Conservation (phyloP, 768 basidiomycete species). For the Auriscalpium orientale region DNA sequence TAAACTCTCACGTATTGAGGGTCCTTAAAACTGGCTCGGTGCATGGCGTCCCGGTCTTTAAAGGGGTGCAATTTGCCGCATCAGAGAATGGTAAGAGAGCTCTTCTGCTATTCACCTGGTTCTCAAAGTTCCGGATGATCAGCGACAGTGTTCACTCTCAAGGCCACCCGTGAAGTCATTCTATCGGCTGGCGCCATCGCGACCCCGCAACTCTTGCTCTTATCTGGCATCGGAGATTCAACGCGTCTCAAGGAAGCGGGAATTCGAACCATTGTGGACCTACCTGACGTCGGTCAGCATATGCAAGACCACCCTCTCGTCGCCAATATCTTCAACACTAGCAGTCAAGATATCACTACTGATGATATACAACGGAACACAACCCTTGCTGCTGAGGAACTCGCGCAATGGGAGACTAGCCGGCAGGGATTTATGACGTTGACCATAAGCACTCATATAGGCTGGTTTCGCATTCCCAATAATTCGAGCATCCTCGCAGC, state of each 20-base stretch:
- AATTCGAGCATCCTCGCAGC: constrained; percentile 4
- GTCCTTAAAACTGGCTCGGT: constrained; percentile 1
- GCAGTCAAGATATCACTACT: constrained; percentile 1
- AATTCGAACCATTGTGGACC: constrained; percentile 22
- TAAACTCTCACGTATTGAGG: constrained; percentile 12
- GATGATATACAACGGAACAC: constrained; percentile 7
- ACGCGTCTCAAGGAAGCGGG: constrained; percentile 19
- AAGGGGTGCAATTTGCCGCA: not conserved
- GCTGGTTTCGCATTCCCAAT: constrained; percentile 7
- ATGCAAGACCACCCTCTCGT: constrained; percentile 23
- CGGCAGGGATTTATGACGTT: constrained; percentile 4
- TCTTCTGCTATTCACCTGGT: not conserved
- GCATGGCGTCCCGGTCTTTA: not conserved
- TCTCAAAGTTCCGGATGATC: not conserved
- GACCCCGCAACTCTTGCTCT: constrained; percentile 10
- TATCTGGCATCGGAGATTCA: constrained; percentile 29
- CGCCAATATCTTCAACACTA: constrained; percentile 4
- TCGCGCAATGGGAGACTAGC: constrained; percentile 3
- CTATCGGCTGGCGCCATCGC: not conserved
- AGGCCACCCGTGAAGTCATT: not conserved
- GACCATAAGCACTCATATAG: not conserved
- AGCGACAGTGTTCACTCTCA: not conserved
- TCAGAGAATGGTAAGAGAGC: no score
- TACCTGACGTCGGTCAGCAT: constrained; percentile 32
- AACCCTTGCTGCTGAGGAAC: not conserved